Conservation (phyloP, 2,329 filamentous ascomycete species). For the Emydomyces testavorans region DNA sequence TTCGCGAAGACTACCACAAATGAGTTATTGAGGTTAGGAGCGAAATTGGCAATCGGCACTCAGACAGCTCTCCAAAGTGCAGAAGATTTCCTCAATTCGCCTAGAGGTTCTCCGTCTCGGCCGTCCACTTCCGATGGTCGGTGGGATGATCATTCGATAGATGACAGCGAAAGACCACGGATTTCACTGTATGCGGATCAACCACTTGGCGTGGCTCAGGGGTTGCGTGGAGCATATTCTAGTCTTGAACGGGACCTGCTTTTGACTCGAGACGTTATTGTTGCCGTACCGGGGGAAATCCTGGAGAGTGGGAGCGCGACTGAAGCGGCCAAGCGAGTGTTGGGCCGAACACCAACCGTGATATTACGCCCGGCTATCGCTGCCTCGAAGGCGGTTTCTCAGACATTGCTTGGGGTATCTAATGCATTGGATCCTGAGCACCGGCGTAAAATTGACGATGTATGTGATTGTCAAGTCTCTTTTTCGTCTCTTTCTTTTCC, state of each 20-base stretch:
- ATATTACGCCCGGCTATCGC: slow-evolving; percentile 85
- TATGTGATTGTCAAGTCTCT: slow-evolving; percentile 43
- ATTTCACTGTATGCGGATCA: slow-evolving; percentile 92
- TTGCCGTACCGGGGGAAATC: slow-evolving; percentile 83
- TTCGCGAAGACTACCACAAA: slow-evolving; percentile 91
- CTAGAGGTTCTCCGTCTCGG: slow-evolving; percentile 22
- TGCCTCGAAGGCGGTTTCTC: slow-evolving; percentile 74
- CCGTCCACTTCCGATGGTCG: slow-evolving; percentile 35
- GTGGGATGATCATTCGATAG: slow-evolving; percentile 49
- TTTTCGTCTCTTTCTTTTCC: background rate
- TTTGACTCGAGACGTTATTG: slow-evolving; percentile 76
- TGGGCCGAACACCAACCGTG: slow-evolving; percentile 78
- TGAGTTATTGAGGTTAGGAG: slow-evolving; percentile 85
- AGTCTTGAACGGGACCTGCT: slow-evolving; percentile 80
- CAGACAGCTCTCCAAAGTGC: slow-evolving; percentile 85
- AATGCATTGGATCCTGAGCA: slow-evolving; percentile 82
- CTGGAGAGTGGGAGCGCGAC: slow-evolving; percentile 74
- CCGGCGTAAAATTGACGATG: slow-evolving; percentile 71
- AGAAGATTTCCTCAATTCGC: slow-evolving; percentile 57
- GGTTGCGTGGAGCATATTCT: slow-evolving; percentile 68
- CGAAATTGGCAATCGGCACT: slow-evolving; percentile 87
- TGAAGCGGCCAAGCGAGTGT: slow-evolving; percentile 66
- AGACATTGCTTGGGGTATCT: slow-evolving; percentile 81
- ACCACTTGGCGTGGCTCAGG: slow-evolving; percentile 76
- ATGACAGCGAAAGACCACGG: slow-evolving; percentile 55